Percentiles rank a stretch among this genome's conserved stretches.
Evolutionary conservation across 1,284 basidiomycete species (phyloP).

Genomic region (Rhizopogon parksii): DNA sequence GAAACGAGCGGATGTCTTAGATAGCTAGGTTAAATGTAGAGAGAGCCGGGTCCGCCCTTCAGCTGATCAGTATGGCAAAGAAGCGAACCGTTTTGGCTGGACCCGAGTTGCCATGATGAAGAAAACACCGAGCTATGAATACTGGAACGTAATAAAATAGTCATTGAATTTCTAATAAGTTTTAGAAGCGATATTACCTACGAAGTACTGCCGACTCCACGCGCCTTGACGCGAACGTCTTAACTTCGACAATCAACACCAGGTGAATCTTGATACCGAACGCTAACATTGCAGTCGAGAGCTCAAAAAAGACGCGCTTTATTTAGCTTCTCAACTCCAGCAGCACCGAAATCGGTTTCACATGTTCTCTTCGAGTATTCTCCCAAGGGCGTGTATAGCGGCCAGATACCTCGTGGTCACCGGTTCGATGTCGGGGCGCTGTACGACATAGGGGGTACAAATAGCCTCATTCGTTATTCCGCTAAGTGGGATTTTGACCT

Average conservation of each 20-base stretch:
- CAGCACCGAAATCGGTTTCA: background rate
- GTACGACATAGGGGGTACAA: background rate
- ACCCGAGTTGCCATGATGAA: background rate
- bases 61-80: background rate
- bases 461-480: no score
- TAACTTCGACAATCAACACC: no score
- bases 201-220: no score
- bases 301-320: no score
- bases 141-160: background rate
- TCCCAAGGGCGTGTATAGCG: background rate
- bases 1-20: background rate
- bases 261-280: no score
- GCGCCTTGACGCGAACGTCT: no score
- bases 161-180: no score
- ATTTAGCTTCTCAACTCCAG: background rate
- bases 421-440: background rate
- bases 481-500: no score
- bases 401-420: background rate
- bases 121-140: constrained; percentile 1
- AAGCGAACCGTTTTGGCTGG: background rate
- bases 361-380: constrained; percentile 4
- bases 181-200: no score
- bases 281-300: no score
- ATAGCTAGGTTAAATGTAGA: background rate
- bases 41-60: background rate